phyloP scores from a whole-genome alignment of 2,329 filamentous ascomycete species.

The Paecilomyces sp. region DNA sequence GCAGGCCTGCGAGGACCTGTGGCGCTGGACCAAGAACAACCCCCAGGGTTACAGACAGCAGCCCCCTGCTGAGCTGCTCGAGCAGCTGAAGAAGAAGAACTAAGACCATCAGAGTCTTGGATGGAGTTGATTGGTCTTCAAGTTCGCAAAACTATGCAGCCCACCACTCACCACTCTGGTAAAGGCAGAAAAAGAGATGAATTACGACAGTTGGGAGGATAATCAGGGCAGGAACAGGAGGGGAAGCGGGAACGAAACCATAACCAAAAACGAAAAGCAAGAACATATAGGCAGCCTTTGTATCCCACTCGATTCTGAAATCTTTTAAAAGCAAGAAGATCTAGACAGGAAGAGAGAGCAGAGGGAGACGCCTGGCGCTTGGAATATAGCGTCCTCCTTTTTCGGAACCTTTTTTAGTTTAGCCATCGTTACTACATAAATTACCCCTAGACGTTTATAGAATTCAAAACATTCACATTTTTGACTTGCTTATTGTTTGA shows the following conservation, averaged over 20 bases:
- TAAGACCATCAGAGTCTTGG: background rate
- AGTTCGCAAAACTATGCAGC: background rate
- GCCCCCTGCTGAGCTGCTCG: constrained; percentile 75
- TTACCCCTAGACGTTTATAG: background rate
- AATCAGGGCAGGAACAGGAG: background rate
- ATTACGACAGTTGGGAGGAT: background rate
- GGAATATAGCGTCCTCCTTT: background rate
- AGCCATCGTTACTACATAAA: background rate
- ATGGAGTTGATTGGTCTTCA: background rate
- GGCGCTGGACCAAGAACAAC: constrained; percentile 97
- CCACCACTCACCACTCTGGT: background rate
- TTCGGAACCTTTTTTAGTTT: background rate
- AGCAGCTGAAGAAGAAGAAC: constrained; percentile 33
- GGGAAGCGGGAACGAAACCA: background rate
- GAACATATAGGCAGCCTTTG: background rate
- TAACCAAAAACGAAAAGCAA: background rate
- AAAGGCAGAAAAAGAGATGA: constrained; percentile 18
- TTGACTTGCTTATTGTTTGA: background rate
- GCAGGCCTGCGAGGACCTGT: constrained; percentile 87
- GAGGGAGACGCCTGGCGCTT: background rate
- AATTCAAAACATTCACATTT: background rate
- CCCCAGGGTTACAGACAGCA: constrained; percentile 89
- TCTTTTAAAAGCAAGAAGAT: background rate
- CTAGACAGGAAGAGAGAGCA: background rate
- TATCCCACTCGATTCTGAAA: background rate